These are phyloP conservation scores for Wickerhamomyces xylosicus DNA, from an alignment of 805 yeast species.

Conservation along the genomic window DNA sequence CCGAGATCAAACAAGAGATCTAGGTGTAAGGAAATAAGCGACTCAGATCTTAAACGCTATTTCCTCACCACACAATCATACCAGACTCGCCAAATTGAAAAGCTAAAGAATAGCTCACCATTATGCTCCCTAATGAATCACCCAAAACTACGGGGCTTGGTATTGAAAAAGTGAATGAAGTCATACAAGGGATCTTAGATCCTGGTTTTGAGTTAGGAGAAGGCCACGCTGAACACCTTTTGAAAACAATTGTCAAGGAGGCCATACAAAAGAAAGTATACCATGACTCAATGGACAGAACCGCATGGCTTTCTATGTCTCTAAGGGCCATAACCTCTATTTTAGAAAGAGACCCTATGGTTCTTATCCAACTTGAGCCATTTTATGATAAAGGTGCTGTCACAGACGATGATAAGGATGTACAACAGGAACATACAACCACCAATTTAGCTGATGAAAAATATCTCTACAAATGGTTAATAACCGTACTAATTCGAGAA, in stretches of 20 bases:
- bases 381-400: no score
- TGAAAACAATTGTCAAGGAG: background rate
- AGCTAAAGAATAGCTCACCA: no score
- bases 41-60: no score
- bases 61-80: no score
- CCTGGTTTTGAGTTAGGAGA: no score
- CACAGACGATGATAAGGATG: background rate
- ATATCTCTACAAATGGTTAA: constrained; percentile 12
- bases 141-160: no score
- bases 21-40: no score
- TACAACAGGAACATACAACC: background rate
- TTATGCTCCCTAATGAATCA: no score
- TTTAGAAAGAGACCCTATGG: background rate
- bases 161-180: no score
- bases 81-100: no score
- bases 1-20: no score
- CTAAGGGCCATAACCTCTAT: background rate
- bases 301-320: background rate
- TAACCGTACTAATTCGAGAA: constrained; percentile 11
- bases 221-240: background rate
- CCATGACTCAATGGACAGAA: background rate
- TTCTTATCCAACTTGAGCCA: background rate
- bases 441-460: background rate
- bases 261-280: background rate
- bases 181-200: no score